These are phyloP conservation scores for Aspergillus sp. DNA, from an alignment of 2,329 filamentous ascomycete genomes.

Conservation along the genomic window DNA sequence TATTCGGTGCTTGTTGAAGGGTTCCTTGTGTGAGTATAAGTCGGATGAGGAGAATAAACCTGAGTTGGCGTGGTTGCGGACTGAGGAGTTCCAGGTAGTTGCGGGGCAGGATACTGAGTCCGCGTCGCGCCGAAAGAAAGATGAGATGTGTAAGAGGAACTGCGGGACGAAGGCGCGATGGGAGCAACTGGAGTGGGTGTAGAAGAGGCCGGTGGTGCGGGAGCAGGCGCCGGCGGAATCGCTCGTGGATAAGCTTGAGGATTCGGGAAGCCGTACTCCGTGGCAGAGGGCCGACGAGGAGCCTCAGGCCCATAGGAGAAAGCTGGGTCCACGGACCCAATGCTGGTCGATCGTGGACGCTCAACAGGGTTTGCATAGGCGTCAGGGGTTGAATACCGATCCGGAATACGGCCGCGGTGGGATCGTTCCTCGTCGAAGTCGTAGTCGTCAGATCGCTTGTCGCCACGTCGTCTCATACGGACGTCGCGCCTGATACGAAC, in stretches of 20 bases:
- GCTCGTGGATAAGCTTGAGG: slow-evolving; percentile 39
- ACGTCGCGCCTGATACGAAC: slow-evolving; percentile 94
- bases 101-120: slow-evolving; percentile 46
- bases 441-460: slow-evolving; percentile 67
- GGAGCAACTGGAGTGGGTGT: slow-evolving; percentile 37
- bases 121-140: slow-evolving; percentile 46
- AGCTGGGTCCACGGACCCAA: slow-evolving; percentile 55
- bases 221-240: slow-evolving; percentile 38
- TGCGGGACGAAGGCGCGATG: slow-evolving; percentile 20
- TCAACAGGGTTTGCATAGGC: slow-evolving; percentile 50
- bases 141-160: slow-evolving; percentile 41
- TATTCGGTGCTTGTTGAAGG: slow-evolving; percentile 37
- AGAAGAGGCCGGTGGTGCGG: slow-evolving; percentile 33
- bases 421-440: slow-evolving; percentile 63
- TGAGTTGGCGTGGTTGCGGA: slow-evolving; percentile 35
- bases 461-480: slow-evolving; percentile 81
- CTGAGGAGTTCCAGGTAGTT: slow-evolving; percentile 48
- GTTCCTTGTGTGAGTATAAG: slow-evolving; percentile 37
- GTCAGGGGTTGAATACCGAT: slow-evolving; percentile 55
- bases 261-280: slow-evolving; percentile 44
- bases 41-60: slow-evolving; percentile 38
- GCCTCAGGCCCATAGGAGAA: slow-evolving; percentile 46
- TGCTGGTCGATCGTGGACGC: slow-evolving; percentile 63
- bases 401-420: slow-evolving; percentile 45
- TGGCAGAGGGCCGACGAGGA: slow-evolving; percentile 52